These are phyloP conservation scores for Candida dajiaensis DNA, from an alignment of 805 yeast species.

Conservation along the genomic window DNA sequence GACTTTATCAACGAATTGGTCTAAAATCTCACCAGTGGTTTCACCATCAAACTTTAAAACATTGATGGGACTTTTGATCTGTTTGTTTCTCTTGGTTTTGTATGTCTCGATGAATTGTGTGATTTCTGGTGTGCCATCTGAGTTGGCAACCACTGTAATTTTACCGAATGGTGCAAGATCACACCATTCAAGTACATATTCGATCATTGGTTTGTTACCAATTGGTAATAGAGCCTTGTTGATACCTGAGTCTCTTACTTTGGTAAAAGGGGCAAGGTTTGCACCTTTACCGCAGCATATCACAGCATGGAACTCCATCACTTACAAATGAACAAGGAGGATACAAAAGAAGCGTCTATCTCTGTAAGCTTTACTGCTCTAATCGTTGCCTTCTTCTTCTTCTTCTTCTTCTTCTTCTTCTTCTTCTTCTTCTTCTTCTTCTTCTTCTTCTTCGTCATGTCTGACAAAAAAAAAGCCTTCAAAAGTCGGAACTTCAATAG, in stretches of 20 bases:
- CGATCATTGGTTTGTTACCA: slow-evolving; percentile 85
- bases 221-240: slow-evolving; percentile 86
- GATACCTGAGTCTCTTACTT: slow-evolving; percentile 52
- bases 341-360: neutral
- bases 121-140: slow-evolving; percentile 41
- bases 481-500: neutral
- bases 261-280: slow-evolving; percentile 65
- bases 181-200: slow-evolving; percentile 90
- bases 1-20: slow-evolving; percentile 37
- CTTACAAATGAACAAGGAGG: neutral
- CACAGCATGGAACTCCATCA: slow-evolving; percentile 90
- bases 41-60: slow-evolving; percentile 40
- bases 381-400: neutral
- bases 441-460: neutral
- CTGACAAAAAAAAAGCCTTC: neutral
- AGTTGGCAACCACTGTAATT: slow-evolving; percentile 56
- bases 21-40: slow-evolving; percentile 59
- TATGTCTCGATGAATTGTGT: slow-evolving; percentile 43
- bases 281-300: slow-evolving; percentile 85
- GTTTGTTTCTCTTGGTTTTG: slow-evolving; percentile 32
- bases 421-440: neutral
- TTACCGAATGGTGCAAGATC: slow-evolving; percentile 73
- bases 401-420: neutral
- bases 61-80: slow-evolving; percentile 32
- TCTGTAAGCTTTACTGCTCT: no score